Evolutionary conservation across 768 basidiomycete species (phyloP), one percentile per base, ranked within the genome.

Genomic region (Phanerochaete sordida): DNA sequence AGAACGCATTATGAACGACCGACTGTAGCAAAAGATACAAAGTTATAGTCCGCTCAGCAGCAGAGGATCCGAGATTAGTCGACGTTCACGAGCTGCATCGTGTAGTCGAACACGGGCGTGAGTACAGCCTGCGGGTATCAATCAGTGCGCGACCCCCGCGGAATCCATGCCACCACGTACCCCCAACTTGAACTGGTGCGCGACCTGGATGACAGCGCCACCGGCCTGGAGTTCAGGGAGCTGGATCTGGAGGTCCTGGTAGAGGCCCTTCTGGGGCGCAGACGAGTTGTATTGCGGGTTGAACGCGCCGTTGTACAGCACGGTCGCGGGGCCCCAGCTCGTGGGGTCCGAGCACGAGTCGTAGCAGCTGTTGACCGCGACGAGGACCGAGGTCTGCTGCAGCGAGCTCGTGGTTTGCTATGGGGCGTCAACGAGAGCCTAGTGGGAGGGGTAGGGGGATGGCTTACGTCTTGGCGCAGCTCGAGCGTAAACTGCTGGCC

Each of bases 271-370:
- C 45, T n/a, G 33, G 0, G 68, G 65, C 26, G 67, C 62, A 2
- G 37, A 6, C 15, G 70, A 62, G 23, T 76, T 65, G 58, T 60
- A 68, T 57, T 75, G 62, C 0, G 83, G 81, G 21, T 67, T 63
- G 59, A 73, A 84, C 16, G 67, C 67, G 19, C 81, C 83, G 45
- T 74, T 77, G 68, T 80, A 82, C 45, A 83, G 69, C n/a, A 83
- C 74, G 13, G 54, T 63, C 7, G 81, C 81, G 65, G 82, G 61
- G 68, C 58, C 13, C 69, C 70, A 1, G 59, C 45, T 5, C 70
- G 68, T 4, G 70, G 28, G 13, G 57, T 56, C 33, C 48, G 57
- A 60, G 19, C 63, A 35, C 7, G 60, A 56, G 52, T 74, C 60
- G 23, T 64, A 33, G 65, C 80, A 83, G 31, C 76, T 74, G 44